Percentiles rank a stretch among this genome's conserved stretches.
Evolutionary conservation across 2,329 filamentous ascomycete species (phyloP).

Genomic region (Coniochaeta sp.): DNA sequence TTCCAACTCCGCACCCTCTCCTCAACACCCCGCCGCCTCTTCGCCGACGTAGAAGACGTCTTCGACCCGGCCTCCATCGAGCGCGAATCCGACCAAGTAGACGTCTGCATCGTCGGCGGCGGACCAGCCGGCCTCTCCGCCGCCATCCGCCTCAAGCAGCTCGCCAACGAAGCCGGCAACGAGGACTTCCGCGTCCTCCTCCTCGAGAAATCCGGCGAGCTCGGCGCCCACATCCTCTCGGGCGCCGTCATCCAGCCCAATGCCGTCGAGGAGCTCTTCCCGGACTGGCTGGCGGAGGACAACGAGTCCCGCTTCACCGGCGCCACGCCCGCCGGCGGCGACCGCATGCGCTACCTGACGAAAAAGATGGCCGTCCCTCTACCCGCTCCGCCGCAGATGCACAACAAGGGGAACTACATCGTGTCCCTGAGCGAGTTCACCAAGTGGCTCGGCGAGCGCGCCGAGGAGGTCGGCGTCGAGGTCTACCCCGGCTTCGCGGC

Average conservation of each 20-base stretch:
- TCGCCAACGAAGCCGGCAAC: constrained; percentile 90
- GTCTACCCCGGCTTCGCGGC: constrained; percentile 95
- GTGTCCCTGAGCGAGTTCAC: constrained; percentile 91
- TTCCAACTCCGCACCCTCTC: constrained; percentile 10
- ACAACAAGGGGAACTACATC: constrained; percentile 97
- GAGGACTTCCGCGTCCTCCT: constrained; percentile 91
- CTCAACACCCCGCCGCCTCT: constrained; percentile 11
- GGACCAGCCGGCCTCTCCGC: constrained; percentile 88
- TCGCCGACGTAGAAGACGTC: constrained; percentile 33
- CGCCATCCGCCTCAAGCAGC: constrained; percentile 89
- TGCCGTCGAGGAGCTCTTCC: constrained; percentile 82
- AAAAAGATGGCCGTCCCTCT: constrained; percentile 71
- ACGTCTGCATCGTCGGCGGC: constrained; percentile 94
- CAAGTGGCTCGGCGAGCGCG: constrained; percentile 91
- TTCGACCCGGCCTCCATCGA: constrained; percentile 67
- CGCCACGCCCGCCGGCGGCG: constrained; percentile 73
- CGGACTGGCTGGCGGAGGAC: constrained; percentile 84
- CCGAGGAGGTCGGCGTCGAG: constrained; percentile 94
- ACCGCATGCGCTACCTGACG: constrained; percentile 93
- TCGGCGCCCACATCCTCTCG: constrained; percentile 91
- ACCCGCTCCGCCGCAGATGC: constrained; percentile 91
- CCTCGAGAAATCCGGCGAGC: constrained; percentile 89
- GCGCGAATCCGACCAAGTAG: constrained; percentile 86
- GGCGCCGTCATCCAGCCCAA: constrained; percentile 91
- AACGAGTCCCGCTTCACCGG: constrained; percentile 85